Evolutionary conservation across 2,329 filamentous ascomycete species (phyloP).

Genomic region (Grosmannia clavigera): DNA sequence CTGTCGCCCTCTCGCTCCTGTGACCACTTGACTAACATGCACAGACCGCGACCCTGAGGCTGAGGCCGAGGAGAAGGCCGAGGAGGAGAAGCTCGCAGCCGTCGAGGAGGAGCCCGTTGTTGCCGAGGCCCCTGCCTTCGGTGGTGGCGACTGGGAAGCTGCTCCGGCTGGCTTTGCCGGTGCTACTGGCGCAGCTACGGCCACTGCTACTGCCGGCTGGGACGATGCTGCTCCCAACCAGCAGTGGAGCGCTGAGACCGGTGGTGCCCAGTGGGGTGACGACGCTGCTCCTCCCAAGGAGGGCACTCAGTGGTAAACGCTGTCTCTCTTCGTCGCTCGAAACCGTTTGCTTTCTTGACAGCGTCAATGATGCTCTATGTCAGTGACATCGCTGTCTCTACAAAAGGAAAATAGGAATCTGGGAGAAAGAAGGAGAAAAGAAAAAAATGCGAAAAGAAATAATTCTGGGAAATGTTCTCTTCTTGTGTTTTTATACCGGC

Average conservation of each 20-base stretch:
- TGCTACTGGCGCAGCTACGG: slow-evolving; percentile 28
- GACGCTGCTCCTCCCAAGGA: slow-evolving; percentile 31
- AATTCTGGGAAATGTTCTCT: background rate
- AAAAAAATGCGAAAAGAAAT: slow-evolving; percentile 6
- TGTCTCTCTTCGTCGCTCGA: background rate
- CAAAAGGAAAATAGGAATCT: background rate
- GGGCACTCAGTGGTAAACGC: slow-evolving; percentile 34
- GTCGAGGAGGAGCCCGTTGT: slow-evolving; percentile 73
- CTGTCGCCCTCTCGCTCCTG: background rate
- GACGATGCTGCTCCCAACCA: slow-evolving; percentile 53
- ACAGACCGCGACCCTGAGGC: slow-evolving; percentile 94
- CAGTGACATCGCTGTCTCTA: background rate
- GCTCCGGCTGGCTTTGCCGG: slow-evolving; percentile 58
- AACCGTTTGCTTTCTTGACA: background rate
- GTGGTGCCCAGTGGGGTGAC: slow-evolving; percentile 43
- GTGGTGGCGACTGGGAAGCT: slow-evolving; percentile 74
- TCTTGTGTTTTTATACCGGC: slow-evolving; percentile 1
- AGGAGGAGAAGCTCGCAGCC: slow-evolving; percentile 81
- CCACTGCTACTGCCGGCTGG: slow-evolving; percentile 30
- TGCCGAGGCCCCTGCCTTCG: slow-evolving; percentile 57
- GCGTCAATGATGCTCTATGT: background rate
- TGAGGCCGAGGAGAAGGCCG: slow-evolving; percentile 96
- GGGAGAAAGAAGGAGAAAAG: background rate
- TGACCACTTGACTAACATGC: slow-evolving; percentile 3
- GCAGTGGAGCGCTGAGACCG: slow-evolving; percentile 55